Evolutionary conservation across 768 basidiomycete genomes (phyloP).

Genomic region (Suillus variegatus): DNA sequence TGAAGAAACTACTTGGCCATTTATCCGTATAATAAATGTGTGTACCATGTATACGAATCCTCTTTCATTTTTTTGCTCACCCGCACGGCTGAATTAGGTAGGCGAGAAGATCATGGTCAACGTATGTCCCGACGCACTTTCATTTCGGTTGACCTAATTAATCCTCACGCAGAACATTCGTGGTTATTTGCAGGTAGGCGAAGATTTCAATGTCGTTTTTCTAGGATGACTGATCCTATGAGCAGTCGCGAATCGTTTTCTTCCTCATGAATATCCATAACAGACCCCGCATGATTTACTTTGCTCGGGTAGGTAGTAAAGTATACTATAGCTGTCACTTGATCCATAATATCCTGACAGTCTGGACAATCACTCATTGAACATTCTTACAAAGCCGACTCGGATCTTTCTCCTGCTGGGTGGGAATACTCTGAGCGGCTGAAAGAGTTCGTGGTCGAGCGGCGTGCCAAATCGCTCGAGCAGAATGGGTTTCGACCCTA

Average conservation of each 20-base stretch:
- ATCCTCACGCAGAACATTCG: constrained; percentile 61
- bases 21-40: constrained; percentile 92
- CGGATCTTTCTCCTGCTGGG: constrained; percentile 91
- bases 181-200: constrained; percentile 79
- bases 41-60: neutral
- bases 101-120: constrained; percentile 97
- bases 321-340: constrained; percentile 3
- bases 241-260: constrained; percentile 91
- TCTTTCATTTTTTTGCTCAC: constrained; percentile 13
- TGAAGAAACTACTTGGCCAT: constrained; percentile 89
- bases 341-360: constrained; percentile 38
- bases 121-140: constrained; percentile 28
- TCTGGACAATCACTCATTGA: constrained; percentile 98
- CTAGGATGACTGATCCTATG: constrained; percentile 6
- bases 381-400: constrained; percentile 98
- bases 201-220: neutral
- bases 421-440: constrained; percentile 93
- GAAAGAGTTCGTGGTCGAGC: constrained; percentile 86
- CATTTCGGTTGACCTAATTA: constrained; percentile 1
- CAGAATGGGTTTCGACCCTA: constrained; percentile 64
- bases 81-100: constrained; percentile 48
- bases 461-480: constrained; percentile 75
- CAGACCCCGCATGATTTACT: constrained; percentile 89
- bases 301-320: constrained; percentile 73
- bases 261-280: constrained; percentile 99